phyloP scores from a whole-genome alignment of 805 yeast genomes.

The Hanseniaspora thailandica region DNA sequence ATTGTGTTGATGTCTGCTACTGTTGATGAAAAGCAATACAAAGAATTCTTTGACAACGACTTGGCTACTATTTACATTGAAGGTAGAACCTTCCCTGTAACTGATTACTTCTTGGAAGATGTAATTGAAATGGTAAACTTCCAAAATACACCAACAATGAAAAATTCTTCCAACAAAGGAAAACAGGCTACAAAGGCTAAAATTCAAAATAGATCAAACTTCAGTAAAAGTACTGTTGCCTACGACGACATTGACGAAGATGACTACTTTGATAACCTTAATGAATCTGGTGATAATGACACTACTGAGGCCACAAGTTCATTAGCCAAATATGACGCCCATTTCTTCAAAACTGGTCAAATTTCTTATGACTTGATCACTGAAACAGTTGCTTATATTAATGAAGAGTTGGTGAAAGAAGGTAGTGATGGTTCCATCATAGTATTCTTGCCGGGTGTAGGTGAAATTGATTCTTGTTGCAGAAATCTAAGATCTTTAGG shows the following conservation, averaged over 20 bases:
- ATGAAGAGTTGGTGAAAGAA: slow-evolving; percentile 35
- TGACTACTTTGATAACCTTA: slow-evolving; percentile 17
- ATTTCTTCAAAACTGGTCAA: slow-evolving; percentile 51
- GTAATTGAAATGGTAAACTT: slow-evolving; percentile 49
- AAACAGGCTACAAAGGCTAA: background rate
- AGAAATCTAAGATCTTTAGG: slow-evolving; percentile 20
- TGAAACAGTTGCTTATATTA: slow-evolving; percentile 42
- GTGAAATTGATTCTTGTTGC: slow-evolving; percentile 62
- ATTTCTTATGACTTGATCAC: slow-evolving; percentile 66
- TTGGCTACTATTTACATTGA: slow-evolving; percentile 68
- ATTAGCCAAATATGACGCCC: slow-evolving; percentile 52
- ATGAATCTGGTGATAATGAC: slow-evolving; percentile 19
- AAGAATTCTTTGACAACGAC: slow-evolving; percentile 45
- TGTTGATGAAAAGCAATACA: slow-evolving; percentile 58
- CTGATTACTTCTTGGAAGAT: slow-evolving; percentile 61
- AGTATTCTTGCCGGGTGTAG: slow-evolving; percentile 80
- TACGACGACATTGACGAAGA: slow-evolving; percentile 13
- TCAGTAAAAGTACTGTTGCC: slow-evolving; percentile 5
- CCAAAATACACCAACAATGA: slow-evolving; percentile 29
- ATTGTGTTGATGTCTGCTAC: slow-evolving; percentile 90
- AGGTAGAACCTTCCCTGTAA: slow-evolving; percentile 88
- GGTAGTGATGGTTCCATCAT: slow-evolving; percentile 59
- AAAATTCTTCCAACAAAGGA: slow-evolving; percentile 18
- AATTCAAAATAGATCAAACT: slow-evolving; percentile 1
- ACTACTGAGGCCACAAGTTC: background rate